A percentile compares a stretch with the other conserved stretches of the same genome.
Evolutionary conservation across 2,329 filamentous ascomycete genomes (phyloP).

Genomic region (Clarireedia sp.): DNA sequence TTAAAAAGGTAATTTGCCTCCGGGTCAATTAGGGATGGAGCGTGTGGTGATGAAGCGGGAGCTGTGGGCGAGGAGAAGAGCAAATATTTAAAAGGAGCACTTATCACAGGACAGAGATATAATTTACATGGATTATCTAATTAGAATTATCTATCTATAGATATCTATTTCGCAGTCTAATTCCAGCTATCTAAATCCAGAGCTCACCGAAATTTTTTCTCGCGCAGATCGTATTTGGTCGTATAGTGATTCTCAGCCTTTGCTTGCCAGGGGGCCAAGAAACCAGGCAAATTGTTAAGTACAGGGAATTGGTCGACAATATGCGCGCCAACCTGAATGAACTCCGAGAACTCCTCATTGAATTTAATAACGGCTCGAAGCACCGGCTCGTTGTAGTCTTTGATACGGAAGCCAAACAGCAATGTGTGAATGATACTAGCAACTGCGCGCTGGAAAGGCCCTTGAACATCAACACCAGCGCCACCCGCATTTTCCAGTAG

Average conservation of each 20-base stretch:
- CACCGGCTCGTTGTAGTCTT: neutral
- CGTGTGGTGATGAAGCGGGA: no score
- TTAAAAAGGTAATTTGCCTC: no score
- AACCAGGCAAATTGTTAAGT: neutral
- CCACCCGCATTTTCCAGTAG: neutral
- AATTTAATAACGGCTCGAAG: neutral
- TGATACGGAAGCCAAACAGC: constrained; percentile 1
- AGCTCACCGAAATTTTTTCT: neutral
- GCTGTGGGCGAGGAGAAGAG: no score
- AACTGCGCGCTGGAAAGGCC: neutral
- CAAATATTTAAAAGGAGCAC: no score
- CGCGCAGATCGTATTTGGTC: neutral
- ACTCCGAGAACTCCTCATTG: constrained; percentile 3
- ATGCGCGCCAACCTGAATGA: neutral
- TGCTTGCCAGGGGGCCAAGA: constrained; percentile 1
- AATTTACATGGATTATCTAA: no score
- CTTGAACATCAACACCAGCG: neutral
- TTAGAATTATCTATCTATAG: no score
- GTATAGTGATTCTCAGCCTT: constrained; percentile 2
- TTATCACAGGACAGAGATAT: no score
- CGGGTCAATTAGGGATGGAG: no score
- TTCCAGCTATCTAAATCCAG: constrained; percentile 1
- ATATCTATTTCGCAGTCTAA: neutral
- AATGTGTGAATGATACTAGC: neutral
- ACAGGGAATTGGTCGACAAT: constrained; percentile 1